These are phyloP conservation scores for Yamadazyma sp. DNA, from an alignment of 805 yeast species.

Conservation along the genomic window DNA sequence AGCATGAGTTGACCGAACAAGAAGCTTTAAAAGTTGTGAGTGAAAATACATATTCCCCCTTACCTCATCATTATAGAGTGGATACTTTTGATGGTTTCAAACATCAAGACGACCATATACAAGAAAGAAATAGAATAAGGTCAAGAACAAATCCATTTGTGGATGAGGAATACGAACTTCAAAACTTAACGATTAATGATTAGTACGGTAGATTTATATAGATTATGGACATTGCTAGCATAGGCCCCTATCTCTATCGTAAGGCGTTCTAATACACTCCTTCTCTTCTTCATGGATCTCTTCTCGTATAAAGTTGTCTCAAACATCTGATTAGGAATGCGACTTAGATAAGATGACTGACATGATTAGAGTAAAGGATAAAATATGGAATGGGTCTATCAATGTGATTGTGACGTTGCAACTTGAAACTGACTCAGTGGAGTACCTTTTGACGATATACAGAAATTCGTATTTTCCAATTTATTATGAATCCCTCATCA, in stretches of 20 bases:
- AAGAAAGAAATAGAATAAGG: background rate
- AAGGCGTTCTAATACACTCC: too few species aligned
- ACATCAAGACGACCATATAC: background rate
- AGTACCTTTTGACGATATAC: conserved; percentile 4
- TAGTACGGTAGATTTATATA: background rate
- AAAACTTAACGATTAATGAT: conserved; percentile 6
- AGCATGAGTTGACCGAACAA: conserved; percentile 5
- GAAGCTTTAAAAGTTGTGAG: conserved; percentile 4
- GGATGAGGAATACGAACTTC: conserved; percentile 6
- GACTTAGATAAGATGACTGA: conserved; percentile 3
- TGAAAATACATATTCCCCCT: conserved; percentile 10
- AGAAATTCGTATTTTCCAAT: conserved; percentile 56
- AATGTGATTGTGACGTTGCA: conserved; percentile 25
- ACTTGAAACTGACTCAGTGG: background rate
- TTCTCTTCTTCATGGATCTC: too few species aligned
- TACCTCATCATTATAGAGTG: conserved; percentile 15
- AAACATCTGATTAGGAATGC: conserved; percentile 1
- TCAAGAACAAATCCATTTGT: conserved; percentile 3
- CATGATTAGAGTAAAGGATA: too few species aligned
- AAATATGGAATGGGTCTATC: conserved; percentile 55
- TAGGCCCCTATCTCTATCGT: too few species aligned
- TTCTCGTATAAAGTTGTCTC: conserved; percentile 3
- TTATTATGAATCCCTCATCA: conserved; percentile 32
- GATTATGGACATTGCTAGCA: background rate
- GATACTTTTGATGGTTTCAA: conserved; percentile 14